Evolutionary conservation across 495 filamentous ascomycete species (phyloP).

Genomic region (Penicillium cataractarum): DNA sequence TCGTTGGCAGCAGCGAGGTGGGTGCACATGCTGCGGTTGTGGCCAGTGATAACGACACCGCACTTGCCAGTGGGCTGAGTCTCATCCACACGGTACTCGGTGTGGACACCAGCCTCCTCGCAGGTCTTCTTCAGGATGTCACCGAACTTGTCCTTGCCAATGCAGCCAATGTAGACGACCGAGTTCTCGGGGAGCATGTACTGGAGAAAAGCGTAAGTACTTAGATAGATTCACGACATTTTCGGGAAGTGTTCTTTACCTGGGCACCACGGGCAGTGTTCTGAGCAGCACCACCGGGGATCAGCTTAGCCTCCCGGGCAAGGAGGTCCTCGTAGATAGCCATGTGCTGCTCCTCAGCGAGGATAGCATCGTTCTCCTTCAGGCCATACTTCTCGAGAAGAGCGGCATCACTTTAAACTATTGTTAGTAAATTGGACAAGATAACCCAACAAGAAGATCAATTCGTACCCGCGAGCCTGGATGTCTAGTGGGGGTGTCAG

Average conservation of each 20-base stretch:
- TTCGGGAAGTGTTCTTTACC: too few species aligned
- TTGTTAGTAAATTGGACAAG: slow-evolving; percentile 9
- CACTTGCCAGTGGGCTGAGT: slow-evolving; percentile 85
- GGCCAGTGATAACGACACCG: slow-evolving; percentile 93
- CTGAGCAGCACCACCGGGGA: slow-evolving; percentile 96
- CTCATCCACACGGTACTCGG: slow-evolving; percentile 90
- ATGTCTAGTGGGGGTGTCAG: slow-evolving; percentile 65
- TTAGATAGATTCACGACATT: not conserved
- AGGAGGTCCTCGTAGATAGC: slow-evolving; percentile 90
- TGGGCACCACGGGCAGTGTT: slow-evolving; percentile 96
- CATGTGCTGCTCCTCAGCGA: slow-evolving; percentile 89
- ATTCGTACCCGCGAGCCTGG: slow-evolving; percentile 73
- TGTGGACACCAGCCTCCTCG: slow-evolving; percentile 80
- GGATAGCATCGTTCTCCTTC: slow-evolving; percentile 95
- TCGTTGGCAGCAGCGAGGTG: slow-evolving; percentile 95
- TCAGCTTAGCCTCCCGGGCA: slow-evolving; percentile 84
- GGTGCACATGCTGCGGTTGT: slow-evolving; percentile 91
- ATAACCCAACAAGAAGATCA: slow-evolving; percentile 11
- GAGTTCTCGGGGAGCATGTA: slow-evolving; percentile 89
- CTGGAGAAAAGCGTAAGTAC: slow-evolving; percentile 43
- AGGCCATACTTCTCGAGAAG: slow-evolving; percentile 90
- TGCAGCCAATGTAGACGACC: slow-evolving; percentile 89
- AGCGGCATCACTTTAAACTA: slow-evolving; percentile 55
- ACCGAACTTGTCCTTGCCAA: slow-evolving; percentile 90
- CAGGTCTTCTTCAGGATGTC: slow-evolving; percentile 79